Conservation (phyloP, 202 grass and related monocot genomes). For the Elaeis oleifera region DNA sequence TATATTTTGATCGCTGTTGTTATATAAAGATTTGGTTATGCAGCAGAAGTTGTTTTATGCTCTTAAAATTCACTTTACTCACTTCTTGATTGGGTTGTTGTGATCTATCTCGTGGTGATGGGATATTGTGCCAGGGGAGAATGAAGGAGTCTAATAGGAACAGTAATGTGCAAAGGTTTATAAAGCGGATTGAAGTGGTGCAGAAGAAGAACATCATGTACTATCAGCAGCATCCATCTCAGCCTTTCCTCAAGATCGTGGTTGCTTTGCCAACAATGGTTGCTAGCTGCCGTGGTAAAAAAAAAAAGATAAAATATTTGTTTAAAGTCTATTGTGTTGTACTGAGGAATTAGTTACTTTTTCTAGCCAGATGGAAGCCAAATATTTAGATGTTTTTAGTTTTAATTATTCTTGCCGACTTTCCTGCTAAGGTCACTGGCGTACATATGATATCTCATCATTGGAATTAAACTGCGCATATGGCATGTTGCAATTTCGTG, state of each 20-base stretch:
- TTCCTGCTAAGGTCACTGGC: neutral
- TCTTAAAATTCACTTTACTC: neutral
- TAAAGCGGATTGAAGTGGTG: slow-evolving; percentile 80
- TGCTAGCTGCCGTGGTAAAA: slow-evolving; percentile 77
- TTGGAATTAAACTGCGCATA: neutral
- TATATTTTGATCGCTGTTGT: slow-evolving; percentile 1
- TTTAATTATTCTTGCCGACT: neutral
- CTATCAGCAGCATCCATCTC: slow-evolving; percentile 71
- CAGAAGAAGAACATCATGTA: slow-evolving; percentile 99
- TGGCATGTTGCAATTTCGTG: neutral
- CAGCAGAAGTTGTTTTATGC: neutral
- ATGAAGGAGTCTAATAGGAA: slow-evolving; percentile 99
- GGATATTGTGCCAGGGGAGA: slow-evolving; percentile 44
- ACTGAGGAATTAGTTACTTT: too few species aligned
- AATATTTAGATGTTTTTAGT: neutral
- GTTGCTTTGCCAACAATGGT: slow-evolving; percentile 95
- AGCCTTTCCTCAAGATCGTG: slow-evolving; percentile 91
- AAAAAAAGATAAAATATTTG: neutral
- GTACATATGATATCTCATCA: neutral
- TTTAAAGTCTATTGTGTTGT: too few species aligned
- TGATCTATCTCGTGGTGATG: slow-evolving; percentile 20
- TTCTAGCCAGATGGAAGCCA: too few species aligned
- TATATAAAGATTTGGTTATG: neutral
- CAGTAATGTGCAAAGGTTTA: slow-evolving; percentile 78
- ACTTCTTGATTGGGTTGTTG: neutral